Evolutionary conservation across 805 yeast genomes (phyloP).

Genomic region (Candida awuae): DNA sequence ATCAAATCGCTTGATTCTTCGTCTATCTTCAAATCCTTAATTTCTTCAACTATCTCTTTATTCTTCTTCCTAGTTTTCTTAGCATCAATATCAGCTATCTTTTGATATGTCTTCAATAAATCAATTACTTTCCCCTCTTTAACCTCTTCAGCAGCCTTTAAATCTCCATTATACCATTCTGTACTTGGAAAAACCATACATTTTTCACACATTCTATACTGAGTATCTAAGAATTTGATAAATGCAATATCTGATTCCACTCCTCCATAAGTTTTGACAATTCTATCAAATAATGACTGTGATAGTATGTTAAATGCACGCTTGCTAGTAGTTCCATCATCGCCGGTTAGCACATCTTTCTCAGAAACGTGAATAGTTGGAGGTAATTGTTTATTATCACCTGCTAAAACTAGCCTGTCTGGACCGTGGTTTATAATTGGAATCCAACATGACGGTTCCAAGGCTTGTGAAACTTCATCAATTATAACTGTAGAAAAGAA

Average conservation of each 20-base stretch:
- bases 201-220: slow-evolving; percentile 76
- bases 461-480: slow-evolving; percentile 90
- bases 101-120: slow-evolving; percentile 23
- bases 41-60: neutral
- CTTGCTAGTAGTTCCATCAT: slow-evolving; percentile 15
- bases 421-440: slow-evolving; percentile 66
- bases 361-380: slow-evolving; percentile 61
- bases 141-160: slow-evolving; percentile 58
- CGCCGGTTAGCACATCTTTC: slow-evolving; percentile 27
- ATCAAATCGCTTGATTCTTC: slow-evolving; percentile 34
- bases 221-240: slow-evolving; percentile 59
- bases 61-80: neutral
- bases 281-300: slow-evolving; percentile 72
- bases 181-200: slow-evolving; percentile 76
- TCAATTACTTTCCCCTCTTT: slow-evolving; percentile 45
- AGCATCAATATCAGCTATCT: neutral
- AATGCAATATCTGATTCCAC: slow-evolving; percentile 28
- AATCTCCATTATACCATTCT: slow-evolving; percentile 52
- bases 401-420: slow-evolving; percentile 69
- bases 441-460: slow-evolving; percentile 96
- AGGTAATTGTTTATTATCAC: slow-evolving; percentile 87
- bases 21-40: neutral
- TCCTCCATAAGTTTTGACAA: slow-evolving; percentile 42
- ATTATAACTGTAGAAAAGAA: slow-evolving; percentile 76
- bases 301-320: slow-evolving; percentile 42